phyloP scores from a whole-genome alignment of 371 early-diverging fungal species.

The Saksenaea vasiformis region DNA sequence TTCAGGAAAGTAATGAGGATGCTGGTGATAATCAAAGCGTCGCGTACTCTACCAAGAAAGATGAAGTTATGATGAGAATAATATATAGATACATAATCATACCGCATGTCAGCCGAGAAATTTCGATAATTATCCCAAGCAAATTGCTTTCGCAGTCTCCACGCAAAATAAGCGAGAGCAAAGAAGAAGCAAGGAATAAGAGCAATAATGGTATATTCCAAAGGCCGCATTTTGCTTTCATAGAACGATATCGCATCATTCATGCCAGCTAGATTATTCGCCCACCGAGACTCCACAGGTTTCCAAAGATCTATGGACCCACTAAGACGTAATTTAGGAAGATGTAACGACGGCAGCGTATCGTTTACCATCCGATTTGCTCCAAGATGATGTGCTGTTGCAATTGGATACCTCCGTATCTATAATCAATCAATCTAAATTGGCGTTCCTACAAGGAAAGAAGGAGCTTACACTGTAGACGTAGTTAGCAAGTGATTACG shows the following conservation, averaged over 20 bases:
- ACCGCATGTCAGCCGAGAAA: conserved; percentile 55
- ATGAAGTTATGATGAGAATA: neutral
- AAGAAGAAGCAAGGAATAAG: conserved; percentile 49
- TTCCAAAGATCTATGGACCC: conserved; percentile 23
- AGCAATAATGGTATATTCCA: conserved; percentile 54
- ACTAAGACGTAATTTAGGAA: conserved; percentile 5
- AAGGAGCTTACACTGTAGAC: conserved; percentile 12
- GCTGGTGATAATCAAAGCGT: conserved; percentile 42
- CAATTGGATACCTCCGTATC: conserved; percentile 53
- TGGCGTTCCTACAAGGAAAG: neutral
- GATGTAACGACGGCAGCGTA: neutral
- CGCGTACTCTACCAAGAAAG: conserved; percentile 32
- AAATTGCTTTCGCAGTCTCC: conserved; percentile 49
- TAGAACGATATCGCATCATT: conserved; percentile 32
- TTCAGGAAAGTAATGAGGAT: conserved; percentile 45
- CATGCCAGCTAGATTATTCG: conserved; percentile 22
- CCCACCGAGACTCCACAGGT: conserved; percentile 36
- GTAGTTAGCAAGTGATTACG: neutral
- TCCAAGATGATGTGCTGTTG: conserved; percentile 55
- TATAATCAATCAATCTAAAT: neutral
- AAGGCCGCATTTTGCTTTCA: conserved; percentile 38
- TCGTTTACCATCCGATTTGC: conserved; percentile 43
- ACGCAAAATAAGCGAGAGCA: conserved; percentile 38
- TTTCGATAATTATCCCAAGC: conserved; percentile 58
- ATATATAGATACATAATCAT: neutral